Evolutionary conservation across 2,329 filamentous ascomycete genomes (phyloP).

Genomic region (Diatrype stigma): DNA sequence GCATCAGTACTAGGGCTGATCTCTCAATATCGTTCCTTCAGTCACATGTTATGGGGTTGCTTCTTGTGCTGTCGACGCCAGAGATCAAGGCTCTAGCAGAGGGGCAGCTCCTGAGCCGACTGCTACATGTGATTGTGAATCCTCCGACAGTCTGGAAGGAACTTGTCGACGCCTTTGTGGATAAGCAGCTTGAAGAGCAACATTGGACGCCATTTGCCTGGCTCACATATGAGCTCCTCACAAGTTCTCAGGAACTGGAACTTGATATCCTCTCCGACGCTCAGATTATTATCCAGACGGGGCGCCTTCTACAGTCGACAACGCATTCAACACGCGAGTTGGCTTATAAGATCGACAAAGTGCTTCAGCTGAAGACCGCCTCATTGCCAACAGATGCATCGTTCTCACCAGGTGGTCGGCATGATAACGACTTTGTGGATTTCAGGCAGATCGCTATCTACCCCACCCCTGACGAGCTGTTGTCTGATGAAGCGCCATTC

Average conservation of each 20-base stretch:
- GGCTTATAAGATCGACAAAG: conserved; percentile 35
- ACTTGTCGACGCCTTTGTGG: conserved; percentile 30
- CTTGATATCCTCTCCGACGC: conserved; percentile 19
- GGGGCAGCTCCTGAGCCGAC: conserved; percentile 43
- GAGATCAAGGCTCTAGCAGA: conserved; percentile 43
- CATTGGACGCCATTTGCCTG: conserved; percentile 40
- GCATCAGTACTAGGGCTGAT: conserved; percentile 19
- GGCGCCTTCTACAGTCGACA: conserved; percentile 15
- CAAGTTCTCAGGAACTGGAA: conserved; percentile 6
- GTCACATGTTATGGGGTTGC: conserved; percentile 28
- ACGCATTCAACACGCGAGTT: conserved; percentile 20
- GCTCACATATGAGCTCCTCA: conserved; percentile 45
- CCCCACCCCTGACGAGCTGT: conserved; percentile 63
- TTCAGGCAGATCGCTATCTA: conserved; percentile 58
- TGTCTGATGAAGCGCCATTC: conserved; percentile 47
- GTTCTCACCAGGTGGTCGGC: conserved; percentile 56
- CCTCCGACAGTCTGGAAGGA: conserved; percentile 53
- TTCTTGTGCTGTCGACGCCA: conserved; percentile 37
- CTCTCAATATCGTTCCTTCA: conserved; percentile 26
- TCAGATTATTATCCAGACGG: conserved; percentile 13
- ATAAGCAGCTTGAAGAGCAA: conserved; percentile 26
- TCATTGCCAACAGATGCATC: neutral
- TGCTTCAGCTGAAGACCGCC: conserved; percentile 27
- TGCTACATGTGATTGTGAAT: conserved; percentile 43
- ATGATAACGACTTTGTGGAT: conserved; percentile 67